Base-by-base conservation (phyloP, 2,329 filamentous ascomycete genomes). In the Colletotrichum sp. region DNA sequence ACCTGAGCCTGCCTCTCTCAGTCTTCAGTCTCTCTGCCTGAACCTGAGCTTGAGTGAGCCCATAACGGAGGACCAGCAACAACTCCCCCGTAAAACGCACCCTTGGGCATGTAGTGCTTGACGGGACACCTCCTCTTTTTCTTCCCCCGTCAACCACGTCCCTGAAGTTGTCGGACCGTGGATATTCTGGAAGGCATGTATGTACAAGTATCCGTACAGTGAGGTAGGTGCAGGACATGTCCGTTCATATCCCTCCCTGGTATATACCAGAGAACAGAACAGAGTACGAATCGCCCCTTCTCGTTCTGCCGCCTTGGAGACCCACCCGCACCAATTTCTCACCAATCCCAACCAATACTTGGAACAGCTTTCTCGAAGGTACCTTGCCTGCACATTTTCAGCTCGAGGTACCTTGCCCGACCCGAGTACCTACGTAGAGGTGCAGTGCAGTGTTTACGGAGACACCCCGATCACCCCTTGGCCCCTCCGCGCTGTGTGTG, bases 301-400 rank as follows among this genome's bases (percentile, higher is more conserved):
- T 52, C 36, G 28, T 56, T 74, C 71, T 74, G 38, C 72, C 68
- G 55, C 36, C 69, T 56, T 55, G 38, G n/a, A 72, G 72, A 66
- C 61, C 62, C 72, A 74, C 72, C 24, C 68, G 68, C 68, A 71
- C 72, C 61, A 72, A 74, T 74, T 72, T 64, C 68, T 66, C 72
- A 55, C n/a, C 61, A 71, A 66, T 69, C 72, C 69, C 59, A 69
- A 56, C 68, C 69, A 72, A 74, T 74, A 74, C 32, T 28, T 66
- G 38, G 21, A 24, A 4, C 10, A 34, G 28, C 58, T 32, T 21
- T 32, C 28, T 30, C 66, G 21, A 56, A 52, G 30, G 56, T 70
- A 56, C 71, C 71, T 12, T 30, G 21, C 34, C 28, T 36, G 70
- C 70, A 24, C 7, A 30, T 52, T 24, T 18, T 10, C 24, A 6